A percentile compares a stretch with the other conserved stretches of the same genome.
Conservation (phyloP, 306 rosid species). For the Astragalus glycyphyllos region DNA sequence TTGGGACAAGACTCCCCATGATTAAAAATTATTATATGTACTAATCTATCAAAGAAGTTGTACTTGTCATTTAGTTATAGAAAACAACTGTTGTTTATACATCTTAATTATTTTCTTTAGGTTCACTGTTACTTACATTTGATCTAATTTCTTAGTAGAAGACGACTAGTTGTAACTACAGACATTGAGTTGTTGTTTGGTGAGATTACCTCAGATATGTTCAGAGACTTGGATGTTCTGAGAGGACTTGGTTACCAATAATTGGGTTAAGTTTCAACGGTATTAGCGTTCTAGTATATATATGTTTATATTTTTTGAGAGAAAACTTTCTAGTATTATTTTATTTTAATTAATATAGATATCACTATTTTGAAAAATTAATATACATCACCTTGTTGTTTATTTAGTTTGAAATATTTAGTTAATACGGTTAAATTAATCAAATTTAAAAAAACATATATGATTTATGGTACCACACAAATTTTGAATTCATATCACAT, state of each 20-base stretch:
- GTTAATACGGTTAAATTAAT: constrained; percentile 15
- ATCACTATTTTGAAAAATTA: no score
- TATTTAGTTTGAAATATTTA: neutral
- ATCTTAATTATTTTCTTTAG: neutral
- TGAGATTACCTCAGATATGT: constrained; percentile 50
- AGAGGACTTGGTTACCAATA: constrained; percentile 31
- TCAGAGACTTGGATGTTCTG: constrained; percentile 36
- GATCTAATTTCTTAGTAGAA: constrained; percentile 16
- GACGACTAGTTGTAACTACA: constrained; percentile 41
- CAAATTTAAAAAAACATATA: constrained; percentile 1
- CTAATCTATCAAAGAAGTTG: neutral
- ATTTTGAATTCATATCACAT: neutral
- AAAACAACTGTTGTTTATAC: neutral
- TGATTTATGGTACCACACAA: neutral
- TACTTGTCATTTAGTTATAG: neutral
- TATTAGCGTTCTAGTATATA: neutral
- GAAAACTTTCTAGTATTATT: no score
- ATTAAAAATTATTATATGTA: neutral
- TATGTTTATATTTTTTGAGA: no score
- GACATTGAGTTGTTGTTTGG: constrained; percentile 50
- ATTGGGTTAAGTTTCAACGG: constrained; percentile 33
- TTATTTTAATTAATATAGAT: no score
- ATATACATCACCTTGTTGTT: neutral
- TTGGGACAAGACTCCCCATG: neutral
- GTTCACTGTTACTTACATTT: constrained; percentile 28